Percentiles rank a stretch among this genome's conserved stretches.
These are phyloP conservation scores for Oryza glumipatula DNA, from an alignment of 176 grass and related monocot genomes.

Conservation along the genomic window DNA sequence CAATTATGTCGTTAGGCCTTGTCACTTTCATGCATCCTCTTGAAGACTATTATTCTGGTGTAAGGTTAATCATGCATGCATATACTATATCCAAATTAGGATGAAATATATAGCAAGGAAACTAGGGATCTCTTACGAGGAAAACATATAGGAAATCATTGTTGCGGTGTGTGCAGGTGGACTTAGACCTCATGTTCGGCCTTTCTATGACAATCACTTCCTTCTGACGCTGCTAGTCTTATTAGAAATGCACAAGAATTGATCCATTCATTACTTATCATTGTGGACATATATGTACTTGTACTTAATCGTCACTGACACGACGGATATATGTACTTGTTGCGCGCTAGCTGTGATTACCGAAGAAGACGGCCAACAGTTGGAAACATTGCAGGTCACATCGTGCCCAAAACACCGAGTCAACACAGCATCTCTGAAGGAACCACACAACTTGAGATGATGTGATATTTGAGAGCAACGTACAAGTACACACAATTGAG, in stretches of 20 bases:
- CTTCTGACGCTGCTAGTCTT: background rate
- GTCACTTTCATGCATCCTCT: background rate
- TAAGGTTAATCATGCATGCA: background rate
- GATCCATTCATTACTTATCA: background rate
- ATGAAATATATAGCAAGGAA: background rate
- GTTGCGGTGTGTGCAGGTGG: background rate
- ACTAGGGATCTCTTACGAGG: background rate
- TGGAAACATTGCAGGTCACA: constrained; percentile 3
- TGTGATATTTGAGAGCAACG: background rate
- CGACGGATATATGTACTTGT: background rate
- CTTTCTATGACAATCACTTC: background rate
- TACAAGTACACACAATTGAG: background rate
- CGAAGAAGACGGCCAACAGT: background rate
- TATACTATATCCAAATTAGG: background rate
- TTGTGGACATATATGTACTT: background rate
- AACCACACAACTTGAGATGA: background rate
- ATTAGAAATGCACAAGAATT: background rate
- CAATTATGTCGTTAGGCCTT: background rate
- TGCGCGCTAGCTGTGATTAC: background rate
- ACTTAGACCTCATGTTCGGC: background rate
- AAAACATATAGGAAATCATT: background rate
- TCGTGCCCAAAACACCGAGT: background rate
- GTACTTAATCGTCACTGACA: background rate
- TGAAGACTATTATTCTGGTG: background rate
- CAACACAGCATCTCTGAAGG: background rate